phyloP scores from a whole-genome alignment of 768 basidiomycete species.

The Vishniacozyma victoriae region DNA sequence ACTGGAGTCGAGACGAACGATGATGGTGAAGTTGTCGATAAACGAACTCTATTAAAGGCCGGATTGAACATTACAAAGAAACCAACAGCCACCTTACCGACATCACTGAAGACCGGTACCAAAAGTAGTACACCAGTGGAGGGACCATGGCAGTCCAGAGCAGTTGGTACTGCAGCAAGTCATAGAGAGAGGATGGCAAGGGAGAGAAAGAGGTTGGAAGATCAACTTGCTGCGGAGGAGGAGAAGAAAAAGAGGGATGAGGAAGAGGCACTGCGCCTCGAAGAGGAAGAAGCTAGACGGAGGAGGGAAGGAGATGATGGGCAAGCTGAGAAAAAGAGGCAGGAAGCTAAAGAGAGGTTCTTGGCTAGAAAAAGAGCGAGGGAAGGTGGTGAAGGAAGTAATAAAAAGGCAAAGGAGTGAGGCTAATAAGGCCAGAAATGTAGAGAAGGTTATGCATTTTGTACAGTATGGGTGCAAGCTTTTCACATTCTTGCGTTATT shows the following conservation, averaged over 20 bases:
- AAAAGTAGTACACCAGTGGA: slow-evolving; percentile 6
- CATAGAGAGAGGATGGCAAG: slow-evolving; percentile 77
- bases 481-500: too few species aligned
- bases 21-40: slow-evolving; percentile 95
- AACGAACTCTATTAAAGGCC: slow-evolving; percentile 81
- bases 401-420: too few species aligned
- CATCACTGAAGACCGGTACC: slow-evolving; percentile 44
- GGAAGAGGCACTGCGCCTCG: slow-evolving; percentile 59
- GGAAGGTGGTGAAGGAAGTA: slow-evolving; percentile 53
- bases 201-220: slow-evolving; percentile 66
- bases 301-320: slow-evolving; percentile 42
- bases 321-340: slow-evolving; percentile 39
- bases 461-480: too few species aligned
- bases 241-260: slow-evolving; percentile 56
- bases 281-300: slow-evolving; percentile 54
- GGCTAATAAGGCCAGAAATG: too few species aligned
- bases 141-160: slow-evolving; percentile 50
- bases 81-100: slow-evolving; percentile 51
- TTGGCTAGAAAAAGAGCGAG: slow-evolving; percentile 40
- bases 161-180: slow-evolving; percentile 75
- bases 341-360: slow-evolving; percentile 41
- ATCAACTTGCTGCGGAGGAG: slow-evolving; percentile 71
- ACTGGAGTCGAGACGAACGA: slow-evolving; percentile 92
- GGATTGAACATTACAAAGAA: slow-evolving; percentile 75
- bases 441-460: too few species aligned